Base-by-base conservation (phyloP, 257 asterid genomes). In the Nicotiana otophora region DNA sequence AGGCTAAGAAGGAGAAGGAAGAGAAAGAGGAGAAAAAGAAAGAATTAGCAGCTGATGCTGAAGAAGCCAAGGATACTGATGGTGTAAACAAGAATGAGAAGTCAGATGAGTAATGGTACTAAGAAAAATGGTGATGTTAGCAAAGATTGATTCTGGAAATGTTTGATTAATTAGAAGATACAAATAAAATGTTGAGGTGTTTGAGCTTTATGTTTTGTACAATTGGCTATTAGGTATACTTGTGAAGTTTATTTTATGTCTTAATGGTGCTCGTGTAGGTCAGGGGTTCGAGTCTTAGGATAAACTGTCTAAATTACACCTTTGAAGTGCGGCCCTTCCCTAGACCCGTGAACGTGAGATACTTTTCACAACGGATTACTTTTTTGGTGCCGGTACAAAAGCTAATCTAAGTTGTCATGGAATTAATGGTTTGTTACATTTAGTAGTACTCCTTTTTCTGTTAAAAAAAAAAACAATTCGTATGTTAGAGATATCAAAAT, bases 301-400 rank as follows among this genome's bases (percentile, higher is more conserved):
- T 39, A 39, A 0, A 7, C 2, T 7, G 0, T 39, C 46, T 7
- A 39, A 10, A 0, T 34, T 0, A 34, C 1, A 34, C 5, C 0
- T 0, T 5, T 34, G 5, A 0, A 34, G 7, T 5, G 39, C 7
- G 1, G 0, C 1, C 5, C 39, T 34, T 34, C 1, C 7, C 7
- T 34, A 5, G 5, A 34, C 7, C 7, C 7, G 6, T 34, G 39
- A 34, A 34, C 3, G 3, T 31, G 33, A 31, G 4, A 31, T 5
- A 34, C 7, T 0, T 34, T 34, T 0, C 0, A 34, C 1, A 5
- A 0, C 7, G 39, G 0, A 34, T 0, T 34, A 1, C 10, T 39
- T 39, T 39, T 39, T 5, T 65, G 20, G 46, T 65, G 23, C 74
- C 31, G 3, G 12, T 58, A 31, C 12, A 31, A 30, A 31, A 65